These are phyloP conservation scores for Sporothrix luriei DNA, from an alignment of 2,329 filamentous ascomycete genomes.

Conservation along the genomic window DNA sequence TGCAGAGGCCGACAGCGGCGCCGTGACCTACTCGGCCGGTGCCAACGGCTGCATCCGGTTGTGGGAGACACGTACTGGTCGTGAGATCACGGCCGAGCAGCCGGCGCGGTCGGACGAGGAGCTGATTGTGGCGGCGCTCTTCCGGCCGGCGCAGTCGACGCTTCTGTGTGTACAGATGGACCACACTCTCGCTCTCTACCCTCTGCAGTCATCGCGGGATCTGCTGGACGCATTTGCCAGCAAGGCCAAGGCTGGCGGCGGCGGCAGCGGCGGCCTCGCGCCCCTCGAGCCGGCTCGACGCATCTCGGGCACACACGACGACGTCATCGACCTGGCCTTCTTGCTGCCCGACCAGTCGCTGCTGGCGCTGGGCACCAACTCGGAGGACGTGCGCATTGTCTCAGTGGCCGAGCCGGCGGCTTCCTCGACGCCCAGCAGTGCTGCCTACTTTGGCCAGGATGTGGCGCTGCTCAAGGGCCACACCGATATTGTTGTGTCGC, in stretches of 20 bases:
- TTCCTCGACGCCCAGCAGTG: constrained; percentile 41
- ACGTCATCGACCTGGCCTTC: constrained; percentile 93
- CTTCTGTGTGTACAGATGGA: constrained; percentile 85
- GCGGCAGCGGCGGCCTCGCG: constrained; percentile 36
- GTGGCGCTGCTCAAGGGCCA: constrained; percentile 85
- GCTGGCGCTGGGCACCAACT: constrained; percentile 90
- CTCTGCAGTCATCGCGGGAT: constrained; percentile 44
- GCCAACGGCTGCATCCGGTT: constrained; percentile 79
- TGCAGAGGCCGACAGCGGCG: constrained; percentile 47
- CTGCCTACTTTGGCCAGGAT: constrained; percentile 83
- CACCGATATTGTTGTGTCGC: constrained; percentile 90
- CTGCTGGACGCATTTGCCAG: constrained; percentile 37
- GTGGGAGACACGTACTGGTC: constrained; percentile 77
- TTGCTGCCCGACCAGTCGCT: constrained; percentile 77
- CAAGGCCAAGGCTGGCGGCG: constrained; percentile 31
- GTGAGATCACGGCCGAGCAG: constrained; percentile 78
- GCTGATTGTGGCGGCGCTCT: constrained; percentile 71
- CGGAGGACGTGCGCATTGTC: constrained; percentile 87
- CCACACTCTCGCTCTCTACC: constrained; percentile 80
- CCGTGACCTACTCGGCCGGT: constrained; percentile 79
- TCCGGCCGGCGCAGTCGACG: constrained; percentile 65
- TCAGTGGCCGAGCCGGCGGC: constrained; percentile 59
- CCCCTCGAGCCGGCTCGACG: constrained; percentile 64
- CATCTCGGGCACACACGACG: constrained; percentile 95
- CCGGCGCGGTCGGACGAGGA: constrained; percentile 61